Evolutionary conservation across 305 asterid genomes (phyloP).

Genomic region (Caryopteris hybrid): DNA sequence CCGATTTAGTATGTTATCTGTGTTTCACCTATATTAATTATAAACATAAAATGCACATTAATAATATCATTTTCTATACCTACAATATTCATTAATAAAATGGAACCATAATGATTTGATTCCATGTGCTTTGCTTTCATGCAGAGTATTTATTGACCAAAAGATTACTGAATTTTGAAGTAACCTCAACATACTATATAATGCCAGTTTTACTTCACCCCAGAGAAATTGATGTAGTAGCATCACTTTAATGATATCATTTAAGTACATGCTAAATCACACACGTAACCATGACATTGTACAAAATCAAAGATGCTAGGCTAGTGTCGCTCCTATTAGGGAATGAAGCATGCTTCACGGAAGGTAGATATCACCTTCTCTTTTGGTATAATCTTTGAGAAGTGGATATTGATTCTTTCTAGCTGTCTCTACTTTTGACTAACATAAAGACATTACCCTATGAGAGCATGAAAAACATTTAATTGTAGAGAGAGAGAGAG

Average conservation of each 20-base stretch:
- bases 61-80: no score
- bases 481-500: not conserved
- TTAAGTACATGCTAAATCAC: no score
- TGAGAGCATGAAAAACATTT: conserved; percentile 18
- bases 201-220: not conserved
- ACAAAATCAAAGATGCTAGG: conserved; percentile 2
- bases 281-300: not conserved
- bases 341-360: conserved; percentile 33
- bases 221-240: no score
- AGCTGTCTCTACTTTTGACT: conserved; percentile 26
- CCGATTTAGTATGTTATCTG: no score
- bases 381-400: not conserved
- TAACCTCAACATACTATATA: not conserved
- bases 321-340: conserved; percentile 14
- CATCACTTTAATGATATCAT: no score
- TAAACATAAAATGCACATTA: no score
- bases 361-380: conserved; percentile 20
- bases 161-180: not conserved
- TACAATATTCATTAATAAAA: no score
- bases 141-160: not conserved
- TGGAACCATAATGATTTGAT: no score
- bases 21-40: no score
- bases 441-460: conserved; percentile 11
- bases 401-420: conserved; percentile 21
- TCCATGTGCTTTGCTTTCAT: not conserved